These are phyloP conservation scores for Globisporangium perplexum DNA, from an alignment of 352 stramenopile species.

Conservation along the genomic window DNA sequence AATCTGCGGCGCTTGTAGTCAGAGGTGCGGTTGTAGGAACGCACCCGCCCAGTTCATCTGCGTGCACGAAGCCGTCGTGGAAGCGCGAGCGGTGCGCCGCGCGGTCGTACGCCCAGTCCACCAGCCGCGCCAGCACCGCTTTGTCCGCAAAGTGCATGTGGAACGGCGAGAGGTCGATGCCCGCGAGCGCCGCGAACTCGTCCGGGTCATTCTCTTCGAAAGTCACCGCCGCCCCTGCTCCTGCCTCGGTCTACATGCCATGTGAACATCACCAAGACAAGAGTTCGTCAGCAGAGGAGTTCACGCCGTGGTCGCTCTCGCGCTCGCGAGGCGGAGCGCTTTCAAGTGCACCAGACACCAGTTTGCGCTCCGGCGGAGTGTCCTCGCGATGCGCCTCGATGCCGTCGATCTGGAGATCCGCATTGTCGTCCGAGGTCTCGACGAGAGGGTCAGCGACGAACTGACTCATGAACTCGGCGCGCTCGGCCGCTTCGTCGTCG, in stretches of 20 bases:
- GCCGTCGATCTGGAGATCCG: too few relatives aligned
- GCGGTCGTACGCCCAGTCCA: slow-evolving; percentile 64
- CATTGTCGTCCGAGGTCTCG: too few relatives aligned
- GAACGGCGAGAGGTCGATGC: slow-evolving; percentile 50
- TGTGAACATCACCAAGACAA: not conserved
- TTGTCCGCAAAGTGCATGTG: slow-evolving; percentile 49
- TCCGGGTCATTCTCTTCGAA: not conserved
- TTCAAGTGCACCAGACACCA: not conserved
- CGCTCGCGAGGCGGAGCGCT: not conserved
- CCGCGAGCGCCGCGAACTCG: slow-evolving; percentile 28
- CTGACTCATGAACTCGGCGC: too few relatives aligned
- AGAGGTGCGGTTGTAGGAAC: too few relatives aligned
- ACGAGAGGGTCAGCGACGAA: too few relatives aligned
- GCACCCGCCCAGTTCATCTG: slow-evolving; percentile 30
- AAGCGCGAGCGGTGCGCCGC: slow-evolving; percentile 29
- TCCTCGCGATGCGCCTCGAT: too few relatives aligned
- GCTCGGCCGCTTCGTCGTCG: too few relatives aligned
- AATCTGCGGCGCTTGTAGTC: too few relatives aligned
- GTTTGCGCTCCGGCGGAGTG: not conserved
- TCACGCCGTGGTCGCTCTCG: too few relatives aligned
- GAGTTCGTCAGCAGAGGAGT: too few relatives aligned
- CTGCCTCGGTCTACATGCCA: not conserved
- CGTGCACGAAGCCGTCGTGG: slow-evolving; percentile 42
- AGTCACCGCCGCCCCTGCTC: not conserved
- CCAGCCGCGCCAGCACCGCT: slow-evolving; percentile 35